Evolutionary conservation across 495 filamentous ascomycete genomes (phyloP).

Genomic region (Aspergillus leporis): DNA sequence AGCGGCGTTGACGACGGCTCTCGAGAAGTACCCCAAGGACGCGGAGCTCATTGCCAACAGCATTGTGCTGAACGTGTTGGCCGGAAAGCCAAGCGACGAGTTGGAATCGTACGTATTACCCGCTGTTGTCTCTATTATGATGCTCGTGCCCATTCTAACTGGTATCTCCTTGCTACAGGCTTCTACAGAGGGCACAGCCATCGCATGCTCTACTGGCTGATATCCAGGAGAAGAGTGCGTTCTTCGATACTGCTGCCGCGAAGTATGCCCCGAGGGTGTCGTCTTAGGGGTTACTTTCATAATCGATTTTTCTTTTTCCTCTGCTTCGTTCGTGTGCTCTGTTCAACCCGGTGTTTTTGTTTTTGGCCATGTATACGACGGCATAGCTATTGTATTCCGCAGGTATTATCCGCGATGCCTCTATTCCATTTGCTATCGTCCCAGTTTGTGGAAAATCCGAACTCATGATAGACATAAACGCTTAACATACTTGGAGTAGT

Average conservation of each 20-base stretch:
- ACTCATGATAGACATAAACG: background rate
- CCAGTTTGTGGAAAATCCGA: conserved; percentile 3
- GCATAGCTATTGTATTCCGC: conserved; percentile 17
- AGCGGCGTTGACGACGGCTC: conserved; percentile 75
- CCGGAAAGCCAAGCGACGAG: conserved; percentile 66
- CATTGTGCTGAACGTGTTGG: conserved; percentile 73
- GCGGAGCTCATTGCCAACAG: conserved; percentile 76
- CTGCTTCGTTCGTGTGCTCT: background rate
- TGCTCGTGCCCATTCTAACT: conserved; percentile 4
- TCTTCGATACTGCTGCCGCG: conserved; percentile 77
- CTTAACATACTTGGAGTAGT: background rate
- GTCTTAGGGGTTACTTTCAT: conserved; percentile 38
- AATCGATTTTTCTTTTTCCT: conserved; percentile 16
- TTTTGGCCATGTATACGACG: conserved; percentile 23
- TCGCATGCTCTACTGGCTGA: conserved; percentile 68
- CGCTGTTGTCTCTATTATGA: background rate
- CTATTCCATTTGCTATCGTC: conserved; percentile 8
- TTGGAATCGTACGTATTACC: conserved; percentile 53
- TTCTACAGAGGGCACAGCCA: conserved; percentile 56
- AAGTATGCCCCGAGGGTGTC: conserved; percentile 76
- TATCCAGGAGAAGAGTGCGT: conserved; percentile 70
- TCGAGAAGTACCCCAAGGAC: conserved; percentile 70
- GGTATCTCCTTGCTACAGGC: conserved; percentile 36
- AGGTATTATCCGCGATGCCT: conserved; percentile 20
- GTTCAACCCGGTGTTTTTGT: conserved; percentile 6